Evolutionary conservation across 2,329 filamentous ascomycete species (phyloP), one percentile per base, ranked within the genome.

Genomic region (Uncinocarpus reesii): DNA sequence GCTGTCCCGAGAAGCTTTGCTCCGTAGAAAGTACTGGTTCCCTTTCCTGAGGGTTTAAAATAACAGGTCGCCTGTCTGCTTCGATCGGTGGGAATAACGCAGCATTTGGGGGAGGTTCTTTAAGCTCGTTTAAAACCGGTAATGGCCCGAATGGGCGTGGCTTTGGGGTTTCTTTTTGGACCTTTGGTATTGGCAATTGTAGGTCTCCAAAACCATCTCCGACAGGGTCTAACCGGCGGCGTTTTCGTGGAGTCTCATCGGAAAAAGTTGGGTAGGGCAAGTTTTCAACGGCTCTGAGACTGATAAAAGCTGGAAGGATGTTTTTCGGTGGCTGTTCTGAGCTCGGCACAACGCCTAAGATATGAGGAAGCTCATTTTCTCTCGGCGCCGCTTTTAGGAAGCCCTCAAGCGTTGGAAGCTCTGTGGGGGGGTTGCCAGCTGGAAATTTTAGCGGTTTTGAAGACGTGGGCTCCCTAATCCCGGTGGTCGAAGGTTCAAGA

Each of bases 91-190:
- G 79, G 41, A 81, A 73, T 5, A 81, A 62, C 10, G 75, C 72
- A 38, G 76, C 76, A 59, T 80, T 75, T 7, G 78, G 78, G 11
- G 79, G 79, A 2, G 79, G 79, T 53, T 82, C 77, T 61, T 81
- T 78, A 36, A 82, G 62, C 6, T 78, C 78, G 56, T 79, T 79
- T 8, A 82, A 62, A 51, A 72, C 71, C 37, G 70, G 67, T 54
- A 72, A 65, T 20, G 68, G 65, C 20, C 67, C 63, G 56, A 71
- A 67, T 5, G 69, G 65, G 35, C 62, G 67, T n/a, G 60, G 65
- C 40, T 69, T 65, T 10, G 53, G 45, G 48, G 65, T 64, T 50
- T 70, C 67, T 48, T 69, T 67, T 38, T 71, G 69, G n/a, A 66
- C 59, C 50, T 69, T 66, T 6, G 71, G 71, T 24, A 70, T 70